These are phyloP conservation scores for Tulasnella sp. DNA, from an alignment of 768 basidiomycete genomes.

Conservation along the genomic window DNA sequence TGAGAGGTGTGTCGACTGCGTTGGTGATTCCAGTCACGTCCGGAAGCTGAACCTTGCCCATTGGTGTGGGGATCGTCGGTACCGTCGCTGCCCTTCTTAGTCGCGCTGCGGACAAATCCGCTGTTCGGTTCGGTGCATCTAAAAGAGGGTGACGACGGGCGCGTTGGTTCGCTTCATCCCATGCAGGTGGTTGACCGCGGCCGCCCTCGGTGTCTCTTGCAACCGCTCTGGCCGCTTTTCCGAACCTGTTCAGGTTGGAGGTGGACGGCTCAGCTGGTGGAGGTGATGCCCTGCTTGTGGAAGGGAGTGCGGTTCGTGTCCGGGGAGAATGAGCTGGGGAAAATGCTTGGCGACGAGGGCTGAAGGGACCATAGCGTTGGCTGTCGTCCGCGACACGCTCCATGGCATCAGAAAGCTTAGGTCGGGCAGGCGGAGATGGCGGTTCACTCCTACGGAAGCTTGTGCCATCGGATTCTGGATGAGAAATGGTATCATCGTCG, in stretches of 20 bases:
- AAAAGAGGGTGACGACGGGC: slow-evolving; percentile 36
- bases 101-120: neutral
- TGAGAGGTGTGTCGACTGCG: slow-evolving; percentile 67
- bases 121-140: slow-evolving; percentile 26
- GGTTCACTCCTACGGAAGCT: slow-evolving; percentile 39
- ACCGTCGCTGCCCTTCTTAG: neutral
- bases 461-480: slow-evolving; percentile 33
- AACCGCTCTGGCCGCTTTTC: slow-evolving; percentile 50
- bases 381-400: slow-evolving; percentile 48
- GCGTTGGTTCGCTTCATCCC: slow-evolving; percentile 12
- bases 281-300: neutral
- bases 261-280: neutral
- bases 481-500: slow-evolving; percentile 27
- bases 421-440: slow-evolving; percentile 38
- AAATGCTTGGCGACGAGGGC: slow-evolving; percentile 7
- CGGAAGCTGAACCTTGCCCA: slow-evolving; percentile 50
- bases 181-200: neutral
- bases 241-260: slow-evolving; percentile 40
- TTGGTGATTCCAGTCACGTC: slow-evolving; percentile 79
- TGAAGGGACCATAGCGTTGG: slow-evolving; percentile 27
- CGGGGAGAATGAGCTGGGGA: slow-evolving; percentile 15
- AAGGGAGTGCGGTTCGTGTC: neutral
- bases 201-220: slow-evolving; percentile 43
- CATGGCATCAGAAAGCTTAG: slow-evolving; percentile 63
- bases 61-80: slow-evolving; percentile 1